A percentile compares a stretch with the other conserved stretches of the same genome.
These are phyloP conservation scores for Botrytis aclada DNA, from an alignment of 2,329 filamentous ascomycete species.

Conservation along the genomic window DNA sequence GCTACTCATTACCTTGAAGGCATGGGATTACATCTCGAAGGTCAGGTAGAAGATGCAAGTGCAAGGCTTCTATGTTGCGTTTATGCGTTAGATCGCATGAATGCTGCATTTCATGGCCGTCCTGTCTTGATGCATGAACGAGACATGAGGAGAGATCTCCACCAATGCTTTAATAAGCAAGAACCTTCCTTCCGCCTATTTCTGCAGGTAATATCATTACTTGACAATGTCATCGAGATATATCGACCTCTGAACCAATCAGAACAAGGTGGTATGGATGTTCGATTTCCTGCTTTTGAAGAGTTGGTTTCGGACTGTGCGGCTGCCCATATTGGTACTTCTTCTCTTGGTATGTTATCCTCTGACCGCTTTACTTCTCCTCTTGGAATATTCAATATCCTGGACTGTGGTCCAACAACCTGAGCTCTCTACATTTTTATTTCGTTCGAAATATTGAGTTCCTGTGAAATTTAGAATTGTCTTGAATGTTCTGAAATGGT, in stretches of 20 bases:
- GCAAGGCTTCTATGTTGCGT: slow-evolving; percentile 52
- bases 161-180: slow-evolving; percentile 50
- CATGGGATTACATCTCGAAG: slow-evolving; percentile 51
- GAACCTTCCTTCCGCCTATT: slow-evolving; percentile 56
- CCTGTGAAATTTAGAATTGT: neutral
- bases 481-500: neutral
- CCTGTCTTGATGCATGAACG: slow-evolving; percentile 59
- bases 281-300: slow-evolving; percentile 35
- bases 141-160: slow-evolving; percentile 54
- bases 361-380: neutral
- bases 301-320: slow-evolving; percentile 30
- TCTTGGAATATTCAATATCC: neutral
- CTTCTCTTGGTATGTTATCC: slow-evolving; percentile 23
- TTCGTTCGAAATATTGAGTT: neutral
- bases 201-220: slow-evolving; percentile 51
- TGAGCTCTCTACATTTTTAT: neutral
- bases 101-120: slow-evolving; percentile 57
- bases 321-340: slow-evolving; percentile 24
- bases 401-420: neutral
- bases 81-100: slow-evolving; percentile 60
- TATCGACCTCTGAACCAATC: slow-evolving; percentile 50
- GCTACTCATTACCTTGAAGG: slow-evolving; percentile 58
- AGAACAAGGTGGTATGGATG: slow-evolving; percentile 28
- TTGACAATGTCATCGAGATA: slow-evolving; percentile 58
- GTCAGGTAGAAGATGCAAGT: slow-evolving; percentile 38